Evolutionary conservation across 805 yeast genomes (phyloP), one percentile per base, ranked within the genome.

Genomic region (Candida arabinofermentans): DNA sequence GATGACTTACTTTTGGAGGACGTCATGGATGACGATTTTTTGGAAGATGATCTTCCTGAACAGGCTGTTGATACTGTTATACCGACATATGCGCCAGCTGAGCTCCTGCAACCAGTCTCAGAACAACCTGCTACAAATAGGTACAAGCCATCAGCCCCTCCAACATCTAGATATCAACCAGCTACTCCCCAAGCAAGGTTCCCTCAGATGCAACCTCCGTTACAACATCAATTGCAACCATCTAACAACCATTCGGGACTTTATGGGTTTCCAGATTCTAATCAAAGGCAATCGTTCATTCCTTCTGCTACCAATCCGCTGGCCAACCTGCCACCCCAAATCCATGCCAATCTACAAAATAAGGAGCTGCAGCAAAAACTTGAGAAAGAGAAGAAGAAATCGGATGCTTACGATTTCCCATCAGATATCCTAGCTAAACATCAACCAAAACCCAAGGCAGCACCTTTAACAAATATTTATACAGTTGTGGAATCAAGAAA

Each of bases 401-500:
- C 81, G n/a, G 87, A 83, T 62, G 88, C 89, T 0, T 84, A 82
- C 51, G 93, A 84, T 54, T 82, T 84, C 53, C 91, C 91, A 1
- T 64, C 68, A 17, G 77, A 70, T 34, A 57, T 84, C 34, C 62
- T 82, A 10, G 63, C 72, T 2, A 67, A 65, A 18, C 67, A 54
- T 23, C 46, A 50, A 32, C 66, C 58, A 65, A 75, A 54, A 53
- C 72, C 48, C 48, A 72, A 58, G 34, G 75, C 57, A 39, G 61
- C 50, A 23, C 65, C 52, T 40, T 51, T 55, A 37, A 46, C 50
- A 24, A 61, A 51, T 37, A 53, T 62, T 13, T 62, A 62, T 40
- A 55, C 64, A 2, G 41, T 44, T 37, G 42, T 59, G 10, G 66
- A 61, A 46, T 36, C 42, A 16, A 39, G 39, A 31, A 50, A 43